Percentiles rank a stretch among this genome's conserved stretches.
Evolutionary conservation across 1,139 yeast species (phyloP).

Genomic region (Kodamaea alishanica): DNA sequence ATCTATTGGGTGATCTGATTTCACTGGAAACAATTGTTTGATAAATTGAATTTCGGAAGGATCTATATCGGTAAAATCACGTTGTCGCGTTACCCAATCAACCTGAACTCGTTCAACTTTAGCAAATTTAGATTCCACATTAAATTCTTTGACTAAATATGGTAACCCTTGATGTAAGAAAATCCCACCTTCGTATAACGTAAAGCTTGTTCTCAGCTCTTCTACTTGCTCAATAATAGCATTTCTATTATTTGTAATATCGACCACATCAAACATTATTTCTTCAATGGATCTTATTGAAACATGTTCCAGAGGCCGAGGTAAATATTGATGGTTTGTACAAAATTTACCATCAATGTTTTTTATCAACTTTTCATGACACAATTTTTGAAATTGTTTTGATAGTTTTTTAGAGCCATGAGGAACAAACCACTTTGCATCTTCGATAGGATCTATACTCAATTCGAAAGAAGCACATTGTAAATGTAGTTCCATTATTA

Average conservation of each 20-base stretch:
- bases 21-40: slow-evolving; percentile 42
- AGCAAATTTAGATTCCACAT: slow-evolving; percentile 70
- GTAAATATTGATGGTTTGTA: slow-evolving; percentile 57
- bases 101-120: slow-evolving; percentile 84
- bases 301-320: slow-evolving; percentile 75
- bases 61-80: slow-evolving; percentile 91
- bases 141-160: slow-evolving; percentile 79
- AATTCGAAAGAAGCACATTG: slow-evolving; percentile 93
- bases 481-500: slow-evolving; percentile 70
- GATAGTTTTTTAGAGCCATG: slow-evolving; percentile 15
- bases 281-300: slow-evolving; percentile 82
- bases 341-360: slow-evolving; percentile 58
- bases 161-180: slow-evolving; percentile 92
- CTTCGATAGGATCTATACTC: slow-evolving; percentile 55
- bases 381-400: slow-evolving; percentile 31
- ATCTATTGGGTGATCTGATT: slow-evolving; percentile 31
- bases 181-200: slow-evolving; percentile 93
- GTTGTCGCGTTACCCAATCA: slow-evolving; percentile 87
- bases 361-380: slow-evolving; percentile 41
- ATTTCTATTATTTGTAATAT: slow-evolving; percentile 71
- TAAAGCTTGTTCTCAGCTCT: slow-evolving; percentile 81
- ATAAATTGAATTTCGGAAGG: slow-evolving; percentile 71
- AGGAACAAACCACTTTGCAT: slow-evolving; percentile 52
- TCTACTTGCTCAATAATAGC: slow-evolving; percentile 87
- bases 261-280: slow-evolving; percentile 80